These are phyloP conservation scores for Periconia macrospinosa DNA, from an alignment of 2,329 filamentous ascomycete genomes.

Conservation along the genomic window DNA sequence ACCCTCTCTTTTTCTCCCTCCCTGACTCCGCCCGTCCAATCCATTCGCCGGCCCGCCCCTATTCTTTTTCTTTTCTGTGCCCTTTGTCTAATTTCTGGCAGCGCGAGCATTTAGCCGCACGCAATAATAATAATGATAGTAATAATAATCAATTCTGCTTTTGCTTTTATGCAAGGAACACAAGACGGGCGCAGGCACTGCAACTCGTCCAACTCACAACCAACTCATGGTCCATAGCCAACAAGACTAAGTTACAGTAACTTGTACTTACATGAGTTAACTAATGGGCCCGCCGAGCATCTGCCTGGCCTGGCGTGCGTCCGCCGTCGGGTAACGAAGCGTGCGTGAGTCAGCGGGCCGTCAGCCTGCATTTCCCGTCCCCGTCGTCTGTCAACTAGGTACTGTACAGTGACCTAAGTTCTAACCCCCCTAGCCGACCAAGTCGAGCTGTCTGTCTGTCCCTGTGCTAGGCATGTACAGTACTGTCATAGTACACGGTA, in stretches of 20 bases:
- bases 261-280: conserved; percentile 16
- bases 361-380: conserved; percentile 19
- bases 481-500: background rate
- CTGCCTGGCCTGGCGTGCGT: conserved; percentile 18
- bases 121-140: too few species aligned
- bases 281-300: conserved; percentile 17
- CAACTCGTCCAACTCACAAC: too few species aligned
- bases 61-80: too few species aligned
- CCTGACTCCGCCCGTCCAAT: conserved; percentile 27
- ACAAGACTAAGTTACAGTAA: too few species aligned
- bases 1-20: conserved; percentile 31
- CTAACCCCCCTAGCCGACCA: background rate
- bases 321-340: too few species aligned
- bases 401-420: too few species aligned
- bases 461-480: too few species aligned
- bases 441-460: background rate
- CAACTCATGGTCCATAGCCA: too few species aligned
- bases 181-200: too few species aligned
- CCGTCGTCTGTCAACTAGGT: conserved; percentile 6
- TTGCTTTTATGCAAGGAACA: conserved; percentile 34
- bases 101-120: too few species aligned
- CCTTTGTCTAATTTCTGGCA: too few species aligned
- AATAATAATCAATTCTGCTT: too few species aligned
- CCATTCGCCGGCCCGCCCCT: conserved; percentile 12
- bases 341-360: conserved; percentile 31